phyloP scores from a whole-genome alignment of 129 eudicot genomes.

The Artemisia argyi region DNA sequence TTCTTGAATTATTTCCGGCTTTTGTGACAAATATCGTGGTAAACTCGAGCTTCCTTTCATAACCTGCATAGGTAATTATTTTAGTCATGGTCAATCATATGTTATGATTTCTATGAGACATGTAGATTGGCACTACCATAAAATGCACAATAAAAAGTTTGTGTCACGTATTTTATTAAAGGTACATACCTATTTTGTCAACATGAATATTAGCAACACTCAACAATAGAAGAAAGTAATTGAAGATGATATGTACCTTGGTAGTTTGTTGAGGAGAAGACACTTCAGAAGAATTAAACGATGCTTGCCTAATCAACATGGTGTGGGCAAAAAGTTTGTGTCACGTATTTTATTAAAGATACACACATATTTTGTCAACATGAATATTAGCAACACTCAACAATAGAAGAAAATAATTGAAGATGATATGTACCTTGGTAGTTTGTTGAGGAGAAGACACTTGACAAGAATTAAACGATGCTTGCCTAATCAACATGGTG shows the following conservation, averaged over 20 bases:
- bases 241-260: conserved; percentile 53
- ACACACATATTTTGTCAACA: too few species aligned
- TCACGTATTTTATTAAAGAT: too few species aligned
- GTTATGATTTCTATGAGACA: too few species aligned
- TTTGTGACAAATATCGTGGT: conserved; percentile 40
- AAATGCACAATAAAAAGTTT: background rate
- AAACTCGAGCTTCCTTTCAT: conserved; percentile 46
- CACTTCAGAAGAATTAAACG: too few species aligned
- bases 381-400: too few species aligned
- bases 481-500: too few species aligned
- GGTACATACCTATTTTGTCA: too few species aligned
- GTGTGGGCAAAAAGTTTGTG: background rate
- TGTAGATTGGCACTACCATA: background rate
- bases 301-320: too few species aligned
- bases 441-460: conserved; percentile 45
- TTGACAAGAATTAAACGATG: too few species aligned
- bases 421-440: conserved; percentile 55
- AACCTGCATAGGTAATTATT: conserved; percentile 31
- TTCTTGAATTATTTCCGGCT: conserved; percentile 30
- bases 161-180: too few species aligned
- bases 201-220: too few species aligned
- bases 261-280: conserved; percentile 45
- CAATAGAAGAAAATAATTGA: background rate
- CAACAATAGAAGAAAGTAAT: background rate
- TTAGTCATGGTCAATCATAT: background rate